Evolutionary conservation across 805 yeast species (phyloP), one percentile per base, ranked within the genome.

Genomic region (Pichia californica): DNA sequence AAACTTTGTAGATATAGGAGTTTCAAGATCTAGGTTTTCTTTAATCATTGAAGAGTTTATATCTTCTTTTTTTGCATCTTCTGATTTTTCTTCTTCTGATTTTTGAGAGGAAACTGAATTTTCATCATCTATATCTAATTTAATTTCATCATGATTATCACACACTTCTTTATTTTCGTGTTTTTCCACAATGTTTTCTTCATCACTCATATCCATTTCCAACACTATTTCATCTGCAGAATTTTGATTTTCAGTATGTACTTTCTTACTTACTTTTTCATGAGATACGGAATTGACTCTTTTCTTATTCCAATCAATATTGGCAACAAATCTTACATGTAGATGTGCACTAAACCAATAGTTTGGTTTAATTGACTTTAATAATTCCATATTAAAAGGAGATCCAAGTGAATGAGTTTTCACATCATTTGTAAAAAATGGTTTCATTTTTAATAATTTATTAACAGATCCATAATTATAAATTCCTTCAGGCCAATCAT

Each of bases 401-500:
- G 83, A 83, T 0, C 99, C 99, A 38, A 91, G 64, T 15, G 64
- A 64, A 1, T 78, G 76, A 2, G 63, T 63, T 2, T 69, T 62
- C 1, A 88, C 72, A 59, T 91, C 98, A 2, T 55, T 53, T 46
- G 64, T 67, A 59, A 93, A 85, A 54, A 71, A 83, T 0, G 83
- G 86, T 58, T 93, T 93, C 11, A 53, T 50, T 23, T 57, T 55
- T 20, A 91, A 53, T 10, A 93, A 64, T 20, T 52, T 45, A 0
- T 59, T 49, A n/a, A 68, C 15, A 53, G 84, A 61, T 0, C 97
- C 98, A 59, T 74, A 64, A 5, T 76, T 63, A 34, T 73, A 83
- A 9, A 89, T 79, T 3, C 84, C 86, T 32, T 71, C 79, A 0
- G 99, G 99, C 99, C 99, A 93, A 66, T 93, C 99, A 62, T 93